Percentiles rank a stretch among this genome's conserved stretches.
phyloP scores from a whole-genome alignment of 2,329 filamentous ascomycete genomes.

The Neocucurbitaria cava region DNA sequence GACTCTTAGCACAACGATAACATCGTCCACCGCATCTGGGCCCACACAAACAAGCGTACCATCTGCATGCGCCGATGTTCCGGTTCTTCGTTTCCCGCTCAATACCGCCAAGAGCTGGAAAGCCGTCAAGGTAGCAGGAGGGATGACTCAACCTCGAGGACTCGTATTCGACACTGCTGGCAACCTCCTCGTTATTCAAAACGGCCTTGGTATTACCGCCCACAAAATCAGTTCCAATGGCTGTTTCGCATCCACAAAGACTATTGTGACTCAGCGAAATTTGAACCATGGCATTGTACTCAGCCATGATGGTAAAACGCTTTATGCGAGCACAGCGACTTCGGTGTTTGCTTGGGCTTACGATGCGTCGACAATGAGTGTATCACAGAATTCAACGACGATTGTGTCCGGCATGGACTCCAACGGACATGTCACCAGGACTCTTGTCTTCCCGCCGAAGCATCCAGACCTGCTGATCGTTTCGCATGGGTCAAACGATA shows the following conservation, averaged over 20 bases:
- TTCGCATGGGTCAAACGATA: constrained; percentile 68
- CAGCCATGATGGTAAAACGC: constrained; percentile 36
- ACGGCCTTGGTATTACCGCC: constrained; percentile 47
- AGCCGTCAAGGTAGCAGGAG: constrained; percentile 49
- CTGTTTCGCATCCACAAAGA: constrained; percentile 30
- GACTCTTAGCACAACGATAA: constrained; percentile 19
- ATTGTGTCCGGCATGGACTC: constrained; percentile 37
- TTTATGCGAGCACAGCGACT: constrained; percentile 39
- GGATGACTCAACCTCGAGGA: constrained; percentile 48
- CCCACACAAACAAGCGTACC: constrained; percentile 30
- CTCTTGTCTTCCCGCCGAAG: constrained; percentile 30
- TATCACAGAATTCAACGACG: constrained; percentile 38
- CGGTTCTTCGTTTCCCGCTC: constrained; percentile 20
- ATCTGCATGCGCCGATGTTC: constrained; percentile 25
- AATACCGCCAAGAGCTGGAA: constrained; percentile 35
- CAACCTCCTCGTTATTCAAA: constrained; percentile 51
- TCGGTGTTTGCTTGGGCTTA: constrained; percentile 37
- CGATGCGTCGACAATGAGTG: constrained; percentile 25
- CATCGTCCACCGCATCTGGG: constrained; percentile 13
- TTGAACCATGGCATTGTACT: constrained; percentile 41
- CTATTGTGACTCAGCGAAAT: constrained; percentile 29
- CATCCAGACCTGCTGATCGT: constrained; percentile 62
- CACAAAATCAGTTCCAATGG: constrained; percentile 49
- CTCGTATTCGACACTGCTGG: constrained; percentile 50
- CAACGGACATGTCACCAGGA: constrained; percentile 36